Conservation (phyloP, 2,329 filamentous ascomycete genomes). For the Calonectria henricotiae region DNA sequence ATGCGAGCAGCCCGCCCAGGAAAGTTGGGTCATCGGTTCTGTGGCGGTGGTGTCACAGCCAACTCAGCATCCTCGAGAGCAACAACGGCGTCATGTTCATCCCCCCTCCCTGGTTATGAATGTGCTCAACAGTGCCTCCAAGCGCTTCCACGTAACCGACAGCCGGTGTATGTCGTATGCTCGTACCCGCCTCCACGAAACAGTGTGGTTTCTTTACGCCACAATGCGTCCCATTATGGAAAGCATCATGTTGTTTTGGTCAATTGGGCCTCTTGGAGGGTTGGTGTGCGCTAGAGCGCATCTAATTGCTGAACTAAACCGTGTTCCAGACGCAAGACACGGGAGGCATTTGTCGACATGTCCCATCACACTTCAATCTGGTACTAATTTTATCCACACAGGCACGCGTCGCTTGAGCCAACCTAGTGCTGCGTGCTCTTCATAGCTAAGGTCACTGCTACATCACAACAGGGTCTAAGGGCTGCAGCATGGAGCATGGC, state of each 20-base stretch:
- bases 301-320: constrained; percentile 22
- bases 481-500: constrained; percentile 18
- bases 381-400: constrained; percentile 35
- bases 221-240: constrained; percentile 11
- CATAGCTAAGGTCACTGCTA: background rate
- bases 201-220: constrained; percentile 24
- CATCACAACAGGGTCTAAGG: constrained; percentile 16
- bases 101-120: background rate
- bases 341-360: constrained; percentile 17
- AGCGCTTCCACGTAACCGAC: background rate
- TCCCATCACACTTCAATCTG: constrained; percentile 26
- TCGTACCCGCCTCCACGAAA: background rate
- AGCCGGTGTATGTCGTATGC: background rate
- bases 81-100: constrained; percentile 22
- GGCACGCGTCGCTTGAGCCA: constrained; percentile 8
- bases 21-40: constrained; percentile 39
- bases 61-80: constrained; percentile 47
- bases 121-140: constrained; percentile 7
- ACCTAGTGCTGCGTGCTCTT: constrained; percentile 27
- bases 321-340: constrained; percentile 27
- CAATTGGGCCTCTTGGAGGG: background rate
- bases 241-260: constrained; percentile 3
- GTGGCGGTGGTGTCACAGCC: constrained; percentile 48
- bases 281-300: constrained; percentile 17
- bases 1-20: constrained; percentile 30